A percentile compares a stretch with the other conserved stretches of the same genome.
Conservation (phyloP, 768 basidiomycete species). For the Auricularia sp. region DNA sequence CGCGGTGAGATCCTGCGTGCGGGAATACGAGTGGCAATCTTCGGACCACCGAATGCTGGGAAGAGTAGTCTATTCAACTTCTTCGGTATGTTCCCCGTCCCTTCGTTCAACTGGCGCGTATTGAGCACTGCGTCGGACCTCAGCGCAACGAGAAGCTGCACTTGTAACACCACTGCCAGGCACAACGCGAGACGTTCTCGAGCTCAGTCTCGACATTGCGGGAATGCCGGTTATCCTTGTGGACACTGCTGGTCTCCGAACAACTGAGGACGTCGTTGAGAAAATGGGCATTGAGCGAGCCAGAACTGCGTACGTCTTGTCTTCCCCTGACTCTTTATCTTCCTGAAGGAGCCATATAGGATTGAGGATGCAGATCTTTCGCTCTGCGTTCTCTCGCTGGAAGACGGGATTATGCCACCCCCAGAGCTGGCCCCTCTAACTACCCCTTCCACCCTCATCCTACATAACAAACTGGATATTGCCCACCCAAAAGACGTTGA, state of each 20-base stretch:
- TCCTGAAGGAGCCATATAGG: constrained; percentile 26
- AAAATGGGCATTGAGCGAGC: constrained; percentile 75
- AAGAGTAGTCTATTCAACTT: constrained; percentile 85
- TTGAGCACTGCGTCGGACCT: neutral
- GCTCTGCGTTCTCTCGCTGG: constrained; percentile 73
- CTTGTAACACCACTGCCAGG: constrained; percentile 84
- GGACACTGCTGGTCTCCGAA: constrained; percentile 80
- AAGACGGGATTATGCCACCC: constrained; percentile 34
- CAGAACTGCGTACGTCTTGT: constrained; percentile 42
- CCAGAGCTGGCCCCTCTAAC: constrained; percentile 40
- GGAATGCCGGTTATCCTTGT: constrained; percentile 72
- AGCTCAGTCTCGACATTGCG: constrained; percentile 78
- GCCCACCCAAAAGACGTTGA: constrained; percentile 11
- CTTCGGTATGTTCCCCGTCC: constrained; percentile 40
- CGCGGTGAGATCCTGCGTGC: constrained; percentile 77
- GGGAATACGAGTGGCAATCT: constrained; percentile 77
- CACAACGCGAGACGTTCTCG: constrained; percentile 81
- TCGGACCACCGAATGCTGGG: constrained; percentile 90
- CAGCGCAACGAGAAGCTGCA: constrained; percentile 79
- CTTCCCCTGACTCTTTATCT: neutral
- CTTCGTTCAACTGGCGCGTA: neutral
- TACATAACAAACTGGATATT: constrained; percentile 76
- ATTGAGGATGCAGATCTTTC: constrained; percentile 58
- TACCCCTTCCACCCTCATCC: constrained; percentile 47
- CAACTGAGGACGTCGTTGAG: constrained; percentile 54